Evolutionary conservation across 1,284 basidiomycete genomes (phyloP), one percentile per base, ranked within the genome.

Genomic region (Ceratobasidium sp.): DNA sequence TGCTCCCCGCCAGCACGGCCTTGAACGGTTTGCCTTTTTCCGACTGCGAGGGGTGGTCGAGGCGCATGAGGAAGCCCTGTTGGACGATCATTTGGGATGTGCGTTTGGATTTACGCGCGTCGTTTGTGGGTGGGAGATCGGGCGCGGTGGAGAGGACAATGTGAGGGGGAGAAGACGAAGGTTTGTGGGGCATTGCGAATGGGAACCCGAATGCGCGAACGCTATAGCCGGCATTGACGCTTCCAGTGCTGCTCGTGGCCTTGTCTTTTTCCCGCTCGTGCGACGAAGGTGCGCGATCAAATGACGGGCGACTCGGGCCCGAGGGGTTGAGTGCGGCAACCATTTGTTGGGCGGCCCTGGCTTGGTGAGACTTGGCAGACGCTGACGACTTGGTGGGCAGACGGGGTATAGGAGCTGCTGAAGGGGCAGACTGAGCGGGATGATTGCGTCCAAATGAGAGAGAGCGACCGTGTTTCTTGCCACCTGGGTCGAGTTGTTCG

Each of bases 21-120:
- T 93, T 93, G 80, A 86, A 92, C 5, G 90, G 85, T 76, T 93
- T 94, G 91, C 92, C 93, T 38, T 20, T 55, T 53, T 43, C 57
- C 69, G 1, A 80, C 73, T 74, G 57, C 75, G 73, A 76, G 77
- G 7, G 77, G 77, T 40, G 78, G 75, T n/a, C 75, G 72, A 65
- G 50, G 78, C 88, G 86, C 75, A 92, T 91, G 74, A 93, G 80
- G 75, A 93, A 91, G 0, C 90, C 89, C 31, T 85, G 81, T 72
- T 87, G 84, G 73, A 88, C 87, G 10, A 92, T 82, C 70, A 93
- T 87, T 78, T 93, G 91, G 2, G 92, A 93, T 0, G 86, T 81
- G 20, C 91, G 85, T 73, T 84, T 87, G 1, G 62, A 10, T 43
- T 60, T 60, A 43, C 57, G 49, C 8, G 34, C 71, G 7, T 75